These are phyloP conservation scores for Didymella pomorum DNA, from an alignment of 2,329 filamentous ascomycete genomes.

Conservation along the genomic window DNA sequence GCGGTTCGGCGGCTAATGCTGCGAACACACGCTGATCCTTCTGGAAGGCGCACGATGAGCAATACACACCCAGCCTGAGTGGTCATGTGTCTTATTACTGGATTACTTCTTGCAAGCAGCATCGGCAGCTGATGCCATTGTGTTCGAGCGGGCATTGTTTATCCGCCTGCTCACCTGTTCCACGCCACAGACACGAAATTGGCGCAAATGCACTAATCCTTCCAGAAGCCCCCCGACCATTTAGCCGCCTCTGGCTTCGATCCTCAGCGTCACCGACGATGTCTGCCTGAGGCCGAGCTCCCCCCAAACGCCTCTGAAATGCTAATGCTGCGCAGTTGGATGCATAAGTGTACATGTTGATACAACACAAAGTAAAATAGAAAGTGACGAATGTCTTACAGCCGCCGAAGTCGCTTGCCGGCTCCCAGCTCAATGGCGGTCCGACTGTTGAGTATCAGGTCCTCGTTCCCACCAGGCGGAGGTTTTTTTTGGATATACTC, in stretches of 20 bases:
- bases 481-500: conserved; percentile 53
- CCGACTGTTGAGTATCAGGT: conserved; percentile 43
- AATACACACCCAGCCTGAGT: neutral
- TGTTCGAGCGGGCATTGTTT: conserved; percentile 5
- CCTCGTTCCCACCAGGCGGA: conserved; percentile 41
- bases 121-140: neutral
- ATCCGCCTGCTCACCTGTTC: conserved; percentile 12
- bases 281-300: conserved; percentile 7
- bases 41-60: conserved; percentile 12
- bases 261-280: conserved; percentile 4
- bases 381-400: conserved; percentile 21
- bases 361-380: conserved; percentile 27
- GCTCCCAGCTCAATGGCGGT: conserved; percentile 51
- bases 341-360: conserved; percentile 27
- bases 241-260: conserved; percentile 11
- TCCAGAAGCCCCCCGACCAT: conserved; percentile 16
- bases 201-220: conserved; percentile 18
- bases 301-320: conserved; percentile 33
- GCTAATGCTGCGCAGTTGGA: conserved; percentile 30
- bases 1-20: conserved; percentile 20
- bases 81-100: neutral
- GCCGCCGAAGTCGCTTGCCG: conserved; percentile 45
- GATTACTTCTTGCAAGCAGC: neutral
- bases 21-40: conserved; percentile 23
- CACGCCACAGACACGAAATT: conserved; percentile 20